Percentiles rank a stretch among this genome's conserved stretches.
Evolutionary conservation across 1,284 basidiomycete species (phyloP).

Genomic region (Moniliella sp.): DNA sequence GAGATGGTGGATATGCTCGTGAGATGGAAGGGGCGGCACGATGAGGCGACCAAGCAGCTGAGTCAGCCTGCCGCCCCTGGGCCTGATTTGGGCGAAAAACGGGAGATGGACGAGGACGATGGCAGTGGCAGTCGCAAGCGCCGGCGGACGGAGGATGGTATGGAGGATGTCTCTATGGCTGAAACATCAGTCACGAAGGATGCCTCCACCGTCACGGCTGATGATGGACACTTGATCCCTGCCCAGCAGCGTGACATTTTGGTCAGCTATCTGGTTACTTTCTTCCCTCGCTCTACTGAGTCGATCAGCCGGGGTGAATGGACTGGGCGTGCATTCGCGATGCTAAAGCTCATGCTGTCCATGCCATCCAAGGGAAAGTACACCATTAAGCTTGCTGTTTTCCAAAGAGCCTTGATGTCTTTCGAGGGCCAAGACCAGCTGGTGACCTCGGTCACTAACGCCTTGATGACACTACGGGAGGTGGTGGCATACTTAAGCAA

Average conservation of each 20-base stretch:
- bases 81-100: constrained; percentile 1
- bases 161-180: background rate
- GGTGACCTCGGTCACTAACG: constrained; percentile 45
- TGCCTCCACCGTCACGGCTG: constrained; percentile 3
- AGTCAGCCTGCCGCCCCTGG: background rate
- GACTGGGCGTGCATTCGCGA: constrained; percentile 52
- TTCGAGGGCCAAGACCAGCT: constrained; percentile 48
- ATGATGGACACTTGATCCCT: constrained; percentile 20
- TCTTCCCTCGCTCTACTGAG: constrained; percentile 56
- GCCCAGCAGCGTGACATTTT: constrained; percentile 36
- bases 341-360: constrained; percentile 62
- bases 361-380: constrained; percentile 78
- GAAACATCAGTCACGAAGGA: background rate
- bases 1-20: constrained; percentile 36
- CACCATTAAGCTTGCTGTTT: constrained; percentile 52
- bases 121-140: constrained; percentile 1
- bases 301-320: constrained; percentile 45
- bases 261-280: constrained; percentile 80
- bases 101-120: constrained; percentile 1
- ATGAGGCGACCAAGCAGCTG: constrained; percentile 37
- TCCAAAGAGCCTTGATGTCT: constrained; percentile 36
- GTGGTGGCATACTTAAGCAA: constrained; percentile 67
- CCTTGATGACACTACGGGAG: constrained; percentile 71
- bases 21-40: constrained; percentile 34
- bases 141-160: background rate